Percentiles rank a stretch among this genome's conserved stretches.
Evolutionary conservation across 305 asterid species (phyloP).

Genomic region (Plantago coronopus): DNA sequence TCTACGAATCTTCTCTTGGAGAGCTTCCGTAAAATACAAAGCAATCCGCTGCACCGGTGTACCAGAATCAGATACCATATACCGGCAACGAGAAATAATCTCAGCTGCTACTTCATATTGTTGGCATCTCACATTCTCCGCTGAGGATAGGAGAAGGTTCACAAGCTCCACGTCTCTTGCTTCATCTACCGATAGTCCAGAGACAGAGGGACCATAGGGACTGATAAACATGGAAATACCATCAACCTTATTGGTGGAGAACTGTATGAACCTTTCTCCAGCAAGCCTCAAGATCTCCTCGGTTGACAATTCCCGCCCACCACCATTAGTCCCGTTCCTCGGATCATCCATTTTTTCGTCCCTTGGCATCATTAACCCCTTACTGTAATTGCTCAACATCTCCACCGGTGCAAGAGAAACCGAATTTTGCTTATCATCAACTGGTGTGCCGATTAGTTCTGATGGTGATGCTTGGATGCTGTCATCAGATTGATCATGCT

Average conservation of each 20-base stretch:
- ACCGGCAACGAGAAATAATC: conserved; percentile 36
- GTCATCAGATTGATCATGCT: conserved; percentile 1
- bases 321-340: not conserved
- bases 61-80: conserved; percentile 41
- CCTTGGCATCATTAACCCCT: conserved; percentile 23
- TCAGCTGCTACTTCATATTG: conserved; percentile 39
- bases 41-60: conserved; percentile 52
- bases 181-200: conserved; percentile 41
- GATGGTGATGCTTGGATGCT: conserved; percentile 13
- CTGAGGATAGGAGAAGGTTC: conserved; percentile 43
- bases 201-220: conserved; percentile 42
- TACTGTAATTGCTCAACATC: conserved; percentile 31
- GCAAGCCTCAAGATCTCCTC: conserved; percentile 48
- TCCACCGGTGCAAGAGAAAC: conserved; percentile 35
- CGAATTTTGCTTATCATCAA: conserved; percentile 20
- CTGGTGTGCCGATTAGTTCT: conserved; percentile 20
- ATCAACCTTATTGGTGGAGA: conserved; percentile 42
- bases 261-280: conserved; percentile 55
- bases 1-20: conserved; percentile 36
- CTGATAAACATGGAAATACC: conserved; percentile 47
- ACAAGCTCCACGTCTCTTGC: conserved; percentile 48
- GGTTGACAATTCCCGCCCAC: conserved; percentile 26
- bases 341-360: conserved; percentile 10
- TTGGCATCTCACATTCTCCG: conserved; percentile 33
- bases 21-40: conserved; percentile 48